Evolutionary conservation across 306 rosid genomes (phyloP), one percentile per base, ranked within the genome.

Genomic region (Cotoneaster glaucophyllus): DNA sequence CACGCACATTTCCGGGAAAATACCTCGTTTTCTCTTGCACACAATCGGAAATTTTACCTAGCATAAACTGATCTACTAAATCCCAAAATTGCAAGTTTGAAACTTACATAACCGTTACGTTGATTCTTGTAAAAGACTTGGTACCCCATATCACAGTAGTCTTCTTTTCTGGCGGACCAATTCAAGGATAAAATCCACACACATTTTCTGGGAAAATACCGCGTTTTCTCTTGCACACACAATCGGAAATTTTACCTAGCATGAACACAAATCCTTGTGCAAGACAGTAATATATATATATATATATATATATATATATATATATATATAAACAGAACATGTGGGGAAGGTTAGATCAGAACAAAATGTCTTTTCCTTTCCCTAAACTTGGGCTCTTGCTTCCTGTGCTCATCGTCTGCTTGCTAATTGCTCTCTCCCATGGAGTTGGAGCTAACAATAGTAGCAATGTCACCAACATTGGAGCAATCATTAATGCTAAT

Each of bases 401-500:
- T 28, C 61, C 50, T 29, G 6, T 73, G 11, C 62, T 68, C 22
- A 4, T 81, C 31, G 11, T 45, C 73, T 70, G 0, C 52, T 48
- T 64, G 53, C 34, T 65, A 26, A 19, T 76, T 43, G 11, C 52
- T 17, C 14, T 62, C 21, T 41, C 48, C 37, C 9, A 69, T 41
- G 85, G 80, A 52, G 74, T 64, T 63, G 73, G 75, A 69, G 82
- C 79, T 11, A 15, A 34, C 9, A n/a, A 69, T 25, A 71, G 64
- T 29, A 73, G 26, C 48, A 10, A 45, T 14, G 71, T n/a, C 32
- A 70, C 70, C 18, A 84, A 59, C 66, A 73, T 86, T 50, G 93
- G 88, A 26, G 85, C 61, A 4, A 84, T 89, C 71, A 52, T 86
- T 43, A 87, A 87, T 76, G 18, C 80, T 22, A 64, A 13, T 64